A percentile compares a stretch with the other conserved stretches of the same genome.
Conservation (phyloP, 2,329 filamentous ascomycete genomes). For the Chrysoporthe cubensis region DNA sequence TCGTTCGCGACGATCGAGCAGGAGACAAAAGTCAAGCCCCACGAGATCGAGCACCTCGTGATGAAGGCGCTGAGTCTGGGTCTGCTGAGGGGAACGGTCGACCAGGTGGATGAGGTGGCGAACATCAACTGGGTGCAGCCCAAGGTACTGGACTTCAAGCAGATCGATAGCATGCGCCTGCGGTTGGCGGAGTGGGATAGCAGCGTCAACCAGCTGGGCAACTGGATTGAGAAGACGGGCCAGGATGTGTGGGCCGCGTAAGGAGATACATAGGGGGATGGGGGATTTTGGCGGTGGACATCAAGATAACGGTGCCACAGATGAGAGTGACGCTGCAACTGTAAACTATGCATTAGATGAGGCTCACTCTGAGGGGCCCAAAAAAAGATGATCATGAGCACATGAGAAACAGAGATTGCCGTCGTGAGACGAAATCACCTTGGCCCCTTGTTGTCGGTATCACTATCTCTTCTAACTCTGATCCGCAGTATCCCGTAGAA, state of each 20-base stretch:
- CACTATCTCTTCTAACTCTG: neutral
- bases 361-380: slow-evolving; percentile 7
- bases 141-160: slow-evolving; percentile 93
- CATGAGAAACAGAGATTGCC: neutral
- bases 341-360: slow-evolving; percentile 26
- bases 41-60: slow-evolving; percentile 96
- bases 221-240: slow-evolving; percentile 93
- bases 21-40: slow-evolving; percentile 87
- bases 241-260: slow-evolving; percentile 95
- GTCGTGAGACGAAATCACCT: neutral
- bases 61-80: slow-evolving; percentile 99
- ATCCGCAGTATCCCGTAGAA: neutral
- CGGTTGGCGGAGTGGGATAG: slow-evolving; percentile 92
- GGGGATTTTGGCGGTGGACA: neutral
- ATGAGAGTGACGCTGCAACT: slow-evolving; percentile 5
- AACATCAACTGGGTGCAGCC: slow-evolving; percentile 99
- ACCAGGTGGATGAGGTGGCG: slow-evolving; percentile 92
- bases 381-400: slow-evolving; percentile 16
- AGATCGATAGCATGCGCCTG: slow-evolving; percentile 90
- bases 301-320: neutral
- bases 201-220: slow-evolving; percentile 92
- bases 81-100: slow-evolving; percentile 86
- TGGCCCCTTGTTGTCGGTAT: neutral
- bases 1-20: slow-evolving; percentile 84
- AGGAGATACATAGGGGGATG: slow-evolving; percentile 26